Base-by-base conservation (phyloP, 768 basidiomycete genomes). In the Suillus weaverae region DNA sequence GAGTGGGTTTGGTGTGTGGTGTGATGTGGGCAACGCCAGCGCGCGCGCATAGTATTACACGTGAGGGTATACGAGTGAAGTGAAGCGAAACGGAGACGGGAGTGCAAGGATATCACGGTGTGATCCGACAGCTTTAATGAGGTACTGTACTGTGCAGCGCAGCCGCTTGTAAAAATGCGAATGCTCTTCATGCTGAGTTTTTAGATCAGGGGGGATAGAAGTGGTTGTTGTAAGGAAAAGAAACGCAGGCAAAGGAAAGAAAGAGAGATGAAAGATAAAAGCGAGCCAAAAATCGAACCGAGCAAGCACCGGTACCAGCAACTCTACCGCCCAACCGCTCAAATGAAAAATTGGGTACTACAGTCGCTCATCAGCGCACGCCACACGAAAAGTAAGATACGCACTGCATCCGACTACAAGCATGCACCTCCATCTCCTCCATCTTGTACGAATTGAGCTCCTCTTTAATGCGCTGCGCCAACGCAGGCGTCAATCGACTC, bases 361-460 rank as follows among this genome's bases (percentile, higher is more conserved):
- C 55, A 60, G 64, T 18, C 9, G 10, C 18, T 5, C 18, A 32
- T 53, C 16, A 51, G 50, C 16, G 3, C 11, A 11, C n/a, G 16
- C 22, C 33, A 30, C 66, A n/a, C 39, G 62, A 33, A 70, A 55
- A 50, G 61, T 46, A 64, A 53, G 60, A 62, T 57, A 87, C 93
- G 70, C 75, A 95, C 93, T 97, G 90, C 71, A 92, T 87, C 77
- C 94, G 89, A 78, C 94, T 96, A 59, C 91, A 82, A 70, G 92
- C 92, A 78, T 99, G 97, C 67, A 99, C 95, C 76, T 96, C 94
- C 97, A 99, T 99, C 81, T 98, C 95, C 79, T 97, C 95, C 92
- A 98, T 94, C 84, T 99, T 99, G 80, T 93, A 99, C 63, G 94
- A 94, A 79, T 99, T 99, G 61, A 99, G 82, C 79, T 97, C 94